These are phyloP conservation scores for Talaromyces thailandensis DNA, from an alignment of 495 filamentous ascomycete species.

Conservation along the genomic window DNA sequence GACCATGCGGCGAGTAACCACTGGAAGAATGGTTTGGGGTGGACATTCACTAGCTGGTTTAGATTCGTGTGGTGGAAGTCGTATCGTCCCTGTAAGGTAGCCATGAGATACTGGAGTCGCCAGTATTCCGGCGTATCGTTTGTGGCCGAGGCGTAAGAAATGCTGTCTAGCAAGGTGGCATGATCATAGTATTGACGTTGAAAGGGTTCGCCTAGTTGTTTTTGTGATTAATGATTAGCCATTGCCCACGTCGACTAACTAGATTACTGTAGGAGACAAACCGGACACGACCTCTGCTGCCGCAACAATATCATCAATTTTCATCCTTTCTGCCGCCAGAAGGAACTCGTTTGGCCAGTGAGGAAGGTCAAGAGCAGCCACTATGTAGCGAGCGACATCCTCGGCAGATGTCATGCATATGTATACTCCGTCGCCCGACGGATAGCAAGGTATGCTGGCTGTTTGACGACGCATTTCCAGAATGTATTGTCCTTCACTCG, in stretches of 20 bases:
- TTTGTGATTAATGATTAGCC: neutral
- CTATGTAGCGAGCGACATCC: conserved; percentile 60
- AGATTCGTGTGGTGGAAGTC: conserved; percentile 35
- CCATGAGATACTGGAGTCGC: conserved; percentile 31
- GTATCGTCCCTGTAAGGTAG: conserved; percentile 38
- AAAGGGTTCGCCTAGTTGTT: conserved; percentile 8
- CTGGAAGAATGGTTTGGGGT: conserved; percentile 27
- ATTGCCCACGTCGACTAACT: neutral
- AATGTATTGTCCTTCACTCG: conserved; percentile 53
- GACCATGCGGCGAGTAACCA: conserved; percentile 28
- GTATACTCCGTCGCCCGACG: conserved; percentile 37
- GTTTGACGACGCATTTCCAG: conserved; percentile 47
- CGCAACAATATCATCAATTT: conserved; percentile 39
- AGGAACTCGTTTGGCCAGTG: conserved; percentile 59
- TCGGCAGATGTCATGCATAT: conserved; percentile 59
- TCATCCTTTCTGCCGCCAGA: conserved; percentile 54
- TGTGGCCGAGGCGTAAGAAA: conserved; percentile 6
- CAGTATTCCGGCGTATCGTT: conserved; percentile 7
- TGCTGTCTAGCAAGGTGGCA: conserved; percentile 5
- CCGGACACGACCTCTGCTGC: conserved; percentile 23
- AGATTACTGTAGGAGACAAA: neutral
- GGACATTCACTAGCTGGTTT: conserved; percentile 27
- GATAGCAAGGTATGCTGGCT: conserved; percentile 48
- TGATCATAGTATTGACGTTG: conserved; percentile 8
- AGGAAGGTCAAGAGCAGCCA: conserved; percentile 47